Base-by-base conservation (phyloP, 805 yeast species). In the Nakazawaea siamensis region DNA sequence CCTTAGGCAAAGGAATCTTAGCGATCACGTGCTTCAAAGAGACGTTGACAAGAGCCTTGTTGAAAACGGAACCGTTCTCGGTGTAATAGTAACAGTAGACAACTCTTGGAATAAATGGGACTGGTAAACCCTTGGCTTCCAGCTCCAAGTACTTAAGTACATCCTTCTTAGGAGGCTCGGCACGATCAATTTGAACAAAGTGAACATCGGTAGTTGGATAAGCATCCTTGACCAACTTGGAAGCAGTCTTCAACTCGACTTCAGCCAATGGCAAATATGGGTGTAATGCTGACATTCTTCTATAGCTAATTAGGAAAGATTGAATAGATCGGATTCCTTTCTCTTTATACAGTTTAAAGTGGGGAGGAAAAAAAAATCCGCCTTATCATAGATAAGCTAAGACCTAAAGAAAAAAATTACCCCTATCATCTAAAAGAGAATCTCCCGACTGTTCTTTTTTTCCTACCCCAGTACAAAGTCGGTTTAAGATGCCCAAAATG, bases 141-240 rank as follows among this genome's bases (percentile, higher is more conserved):
- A 82, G 78, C 40, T 76, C 79, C 43, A 83, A 62, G 57, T 67
- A 82, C 48, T 66, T 71, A 43, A 74, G 50, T 80, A 83, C 77
- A 42, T 69, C 76, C 46, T 69, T 62, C 68, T 83, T 83, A 41
- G 94, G 88, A 23, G 94, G 94, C 51, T 83, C 94, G 31, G 71
- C 47, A 53, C 76, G 68, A 52, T 80, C 88, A 41, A 77, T 58
- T 53, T 74, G 82, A 34, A 71, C 66, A 54, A 80, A 80, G 54
- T 76, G 82, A 35, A 78, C 73, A 32, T 66, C 72, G 13, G 59
- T 49, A 21, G 71, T 71, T 14, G 73, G 66, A 50, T 70, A 57
- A 35, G 69, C 50, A 51, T 73, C 80, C 58, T 77, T 78, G 57
- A 78, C 60, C 41, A 78, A 64, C 55, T 74, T 73, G 34, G 78